phyloP scores from a whole-genome alignment of 2,329 filamentous ascomycete species.

The Seiridium unicorne region DNA sequence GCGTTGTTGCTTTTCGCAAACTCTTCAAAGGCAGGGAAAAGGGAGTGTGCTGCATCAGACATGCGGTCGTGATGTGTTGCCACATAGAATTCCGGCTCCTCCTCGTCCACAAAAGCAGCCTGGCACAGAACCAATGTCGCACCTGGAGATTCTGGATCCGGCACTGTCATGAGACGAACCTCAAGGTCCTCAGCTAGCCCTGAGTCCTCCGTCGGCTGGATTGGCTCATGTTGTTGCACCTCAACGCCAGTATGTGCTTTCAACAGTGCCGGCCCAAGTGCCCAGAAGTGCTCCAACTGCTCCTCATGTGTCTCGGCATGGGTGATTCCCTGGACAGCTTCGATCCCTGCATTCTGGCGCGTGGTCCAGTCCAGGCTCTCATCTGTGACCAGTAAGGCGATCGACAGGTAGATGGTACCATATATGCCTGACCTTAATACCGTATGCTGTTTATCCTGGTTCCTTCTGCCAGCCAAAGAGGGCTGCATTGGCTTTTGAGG shows the following conservation, averaged over 20 bases:
- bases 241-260: conserved; percentile 7
- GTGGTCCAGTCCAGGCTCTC: conserved; percentile 9
- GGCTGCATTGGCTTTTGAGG: background rate
- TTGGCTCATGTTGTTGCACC: conserved; percentile 5
- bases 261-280: conserved; percentile 9
- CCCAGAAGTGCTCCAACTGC: conserved; percentile 11
- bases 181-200: conserved; percentile 11
- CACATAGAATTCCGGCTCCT: conserved; percentile 12
- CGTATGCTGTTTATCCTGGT: background rate
- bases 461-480: background rate
- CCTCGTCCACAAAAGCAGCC: conserved; percentile 2
- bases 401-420: conserved; percentile 15
- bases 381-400: conserved; percentile 15
- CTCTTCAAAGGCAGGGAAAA: conserved; percentile 13
- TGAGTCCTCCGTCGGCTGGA: conserved; percentile 4
- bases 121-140: conserved; percentile 15
- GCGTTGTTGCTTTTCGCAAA: conserved; percentile 5
- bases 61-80: conserved; percentile 6
- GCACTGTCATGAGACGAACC: conserved; percentile 11
- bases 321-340: conserved; percentile 10
- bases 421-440: conserved; percentile 13
- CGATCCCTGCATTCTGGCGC: conserved; percentile 4
- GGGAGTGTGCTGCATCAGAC: conserved; percentile 9
- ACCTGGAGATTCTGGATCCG: conserved; percentile 17
- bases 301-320: background rate